Evolutionary conservation across 352 stramenopile genomes (phyloP).

Genomic region (Albugo laibachii): DNA sequence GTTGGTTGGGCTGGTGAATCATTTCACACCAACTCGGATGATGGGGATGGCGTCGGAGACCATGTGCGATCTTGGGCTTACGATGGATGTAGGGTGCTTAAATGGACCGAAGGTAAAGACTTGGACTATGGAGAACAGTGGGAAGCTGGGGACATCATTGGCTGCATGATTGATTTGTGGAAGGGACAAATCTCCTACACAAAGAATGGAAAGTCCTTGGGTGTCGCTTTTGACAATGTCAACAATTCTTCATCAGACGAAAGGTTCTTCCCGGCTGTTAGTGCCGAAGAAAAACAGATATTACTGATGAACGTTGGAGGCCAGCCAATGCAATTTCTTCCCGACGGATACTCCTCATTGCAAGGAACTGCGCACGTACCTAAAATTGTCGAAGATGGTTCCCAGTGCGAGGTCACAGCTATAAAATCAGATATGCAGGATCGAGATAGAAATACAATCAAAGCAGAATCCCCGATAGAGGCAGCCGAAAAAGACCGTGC

Average conservation of each 20-base stretch:
- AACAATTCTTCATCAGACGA: constrained; percentile 4
- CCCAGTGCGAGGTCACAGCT: neutral
- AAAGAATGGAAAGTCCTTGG: constrained; percentile 56
- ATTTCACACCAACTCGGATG: constrained; percentile 54
- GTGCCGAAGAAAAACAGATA: constrained; percentile 61
- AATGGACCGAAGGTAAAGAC: constrained; percentile 65
- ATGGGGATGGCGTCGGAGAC: constrained; percentile 81
- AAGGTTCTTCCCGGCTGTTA: constrained; percentile 65
- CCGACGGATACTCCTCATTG: constrained; percentile 21
- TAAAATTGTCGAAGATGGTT: neutral
- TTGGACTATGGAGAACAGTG: constrained; percentile 36
- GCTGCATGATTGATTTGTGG: constrained; percentile 69
- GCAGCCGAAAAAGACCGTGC: constrained; percentile 14
- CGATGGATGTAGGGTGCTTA: constrained; percentile 68
- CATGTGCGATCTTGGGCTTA: constrained; percentile 80
- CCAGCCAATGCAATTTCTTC: constrained; percentile 37
- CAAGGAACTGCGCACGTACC: constrained; percentile 16
- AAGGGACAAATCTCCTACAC: constrained; percentile 54
- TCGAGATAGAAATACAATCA: neutral
- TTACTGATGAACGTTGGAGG: constrained; percentile 73
- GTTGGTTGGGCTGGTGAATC: constrained; percentile 79
- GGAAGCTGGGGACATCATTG: constrained; percentile 74
- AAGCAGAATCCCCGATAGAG: neutral
- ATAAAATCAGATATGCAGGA: neutral
- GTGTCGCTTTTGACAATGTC: constrained; percentile 33